These are phyloP conservation scores for Vararia minispora DNA, from an alignment of 768 basidiomycete species.

Conservation along the genomic window DNA sequence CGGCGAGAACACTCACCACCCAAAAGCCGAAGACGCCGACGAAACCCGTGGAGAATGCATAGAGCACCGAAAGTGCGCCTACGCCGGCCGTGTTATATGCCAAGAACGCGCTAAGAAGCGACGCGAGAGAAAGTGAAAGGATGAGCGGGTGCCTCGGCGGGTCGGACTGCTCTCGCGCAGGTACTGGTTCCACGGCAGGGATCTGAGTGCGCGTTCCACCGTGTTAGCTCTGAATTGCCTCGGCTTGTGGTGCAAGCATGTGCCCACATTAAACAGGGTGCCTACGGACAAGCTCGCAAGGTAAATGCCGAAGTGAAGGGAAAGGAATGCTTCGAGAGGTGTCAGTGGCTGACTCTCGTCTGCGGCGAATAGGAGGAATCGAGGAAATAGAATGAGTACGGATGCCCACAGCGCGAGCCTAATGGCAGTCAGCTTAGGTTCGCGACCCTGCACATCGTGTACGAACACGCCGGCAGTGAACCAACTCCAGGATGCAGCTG, in stretches of 20 bases:
- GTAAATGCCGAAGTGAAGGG: constrained; percentile 54
- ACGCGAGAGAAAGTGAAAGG: constrained; percentile 43
- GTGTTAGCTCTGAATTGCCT: not conserved
- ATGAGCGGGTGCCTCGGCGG: constrained; percentile 52
- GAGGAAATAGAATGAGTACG: constrained; percentile 38
- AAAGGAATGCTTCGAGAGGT: constrained; percentile 57
- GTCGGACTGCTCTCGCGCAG: constrained; percentile 18
- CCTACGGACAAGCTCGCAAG: constrained; percentile 43
- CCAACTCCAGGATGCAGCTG: constrained; percentile 11
- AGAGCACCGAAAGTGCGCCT: constrained; percentile 42
- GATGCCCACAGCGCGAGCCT: constrained; percentile 17
- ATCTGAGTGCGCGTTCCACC: constrained; percentile 21
- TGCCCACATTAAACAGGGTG: constrained; percentile 46
- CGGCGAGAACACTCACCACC: constrained; percentile 38
- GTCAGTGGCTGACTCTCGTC: constrained; percentile 39
- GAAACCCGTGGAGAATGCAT: constrained; percentile 36
- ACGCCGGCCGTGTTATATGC: constrained; percentile 53
- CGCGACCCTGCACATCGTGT: not conserved
- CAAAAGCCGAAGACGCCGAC: constrained; percentile 62
- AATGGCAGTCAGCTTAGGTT: not conserved
- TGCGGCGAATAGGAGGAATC: constrained; percentile 49
- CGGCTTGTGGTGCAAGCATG: not conserved
- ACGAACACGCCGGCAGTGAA: constrained; percentile 11
- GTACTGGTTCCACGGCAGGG: constrained; percentile 28
- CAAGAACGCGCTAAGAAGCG: constrained; percentile 43